These are phyloP conservation scores for Coniochaeta prunicola DNA, from an alignment of 2,329 filamentous ascomycete species.

Conservation along the genomic window DNA sequence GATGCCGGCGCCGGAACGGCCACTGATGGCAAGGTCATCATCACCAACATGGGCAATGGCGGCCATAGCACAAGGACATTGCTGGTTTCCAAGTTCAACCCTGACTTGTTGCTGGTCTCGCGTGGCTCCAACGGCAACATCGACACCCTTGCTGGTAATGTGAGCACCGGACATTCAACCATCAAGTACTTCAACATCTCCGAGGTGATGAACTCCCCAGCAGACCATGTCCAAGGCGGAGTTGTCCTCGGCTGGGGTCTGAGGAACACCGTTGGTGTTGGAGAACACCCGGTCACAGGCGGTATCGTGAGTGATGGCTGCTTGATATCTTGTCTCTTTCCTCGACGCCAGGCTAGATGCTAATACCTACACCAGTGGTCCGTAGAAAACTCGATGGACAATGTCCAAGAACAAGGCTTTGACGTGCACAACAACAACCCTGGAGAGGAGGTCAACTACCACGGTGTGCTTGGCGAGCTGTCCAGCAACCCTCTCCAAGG, in stretches of 20 bases:
- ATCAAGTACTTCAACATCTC: background rate
- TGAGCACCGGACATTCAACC: background rate
- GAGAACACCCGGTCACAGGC: slow-evolving; percentile 31
- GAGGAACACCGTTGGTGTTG: slow-evolving; percentile 56
- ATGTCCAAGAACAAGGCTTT: slow-evolving; percentile 40
- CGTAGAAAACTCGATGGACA: slow-evolving; percentile 57
- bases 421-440: slow-evolving; percentile 55
- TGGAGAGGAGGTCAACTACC: slow-evolving; percentile 58
- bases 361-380: slow-evolving; percentile 21
- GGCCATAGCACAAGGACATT: slow-evolving; percentile 47
- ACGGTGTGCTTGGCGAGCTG: slow-evolving; percentile 49
- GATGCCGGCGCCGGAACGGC: slow-evolving; percentile 32
- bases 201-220: slow-evolving; percentile 15
- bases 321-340: background rate
- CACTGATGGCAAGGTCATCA: slow-evolving; percentile 28
- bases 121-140: slow-evolving; percentile 1
- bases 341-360: background rate
- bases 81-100: slow-evolving; percentile 33
- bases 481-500: slow-evolving; percentile 23
- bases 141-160: background rate
- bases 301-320: slow-evolving; percentile 13
- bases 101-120: slow-evolving; percentile 38
- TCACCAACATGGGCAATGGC: slow-evolving; percentile 35
- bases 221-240: slow-evolving; percentile 34
- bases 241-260: slow-evolving; percentile 22